Evolutionary conservation across 495 filamentous ascomycete genomes (phyloP).

Genomic region (Penicillium pulvis): DNA sequence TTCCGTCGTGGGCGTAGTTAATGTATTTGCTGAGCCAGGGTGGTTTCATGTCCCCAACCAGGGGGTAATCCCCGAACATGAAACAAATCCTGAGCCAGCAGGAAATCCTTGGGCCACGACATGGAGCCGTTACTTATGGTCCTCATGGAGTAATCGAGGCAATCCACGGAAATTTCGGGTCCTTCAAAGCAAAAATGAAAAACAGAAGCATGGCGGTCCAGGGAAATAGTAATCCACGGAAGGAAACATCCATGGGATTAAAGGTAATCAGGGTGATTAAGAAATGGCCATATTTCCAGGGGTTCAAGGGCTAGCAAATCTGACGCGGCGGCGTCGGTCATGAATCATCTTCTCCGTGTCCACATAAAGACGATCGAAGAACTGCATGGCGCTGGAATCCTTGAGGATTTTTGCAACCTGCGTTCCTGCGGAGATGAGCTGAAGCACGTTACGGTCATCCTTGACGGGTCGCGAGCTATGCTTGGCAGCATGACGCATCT

Average conservation of each 20-base stretch:
- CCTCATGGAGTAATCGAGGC: neutral
- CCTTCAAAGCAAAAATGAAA: slow-evolving; percentile 2
- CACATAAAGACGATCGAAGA: slow-evolving; percentile 70
- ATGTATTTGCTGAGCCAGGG: neutral
- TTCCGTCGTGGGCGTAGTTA: neutral
- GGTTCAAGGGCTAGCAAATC: slow-evolving; percentile 49
- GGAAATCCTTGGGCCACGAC: neutral
- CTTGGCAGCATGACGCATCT: slow-evolving; percentile 83
- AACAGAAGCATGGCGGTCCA: slow-evolving; percentile 7
- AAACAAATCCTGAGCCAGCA: slow-evolving; percentile 6
- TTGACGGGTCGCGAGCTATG: slow-evolving; percentile 81
- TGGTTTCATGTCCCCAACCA: neutral
- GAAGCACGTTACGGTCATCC: slow-evolving; percentile 86
- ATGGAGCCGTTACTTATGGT: neutral
- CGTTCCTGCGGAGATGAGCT: slow-evolving; percentile 81
- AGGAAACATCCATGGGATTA: slow-evolving; percentile 9
- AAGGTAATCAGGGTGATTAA: neutral
- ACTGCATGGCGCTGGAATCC: slow-evolving; percentile 79
- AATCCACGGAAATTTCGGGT: slow-evolving; percentile 6
- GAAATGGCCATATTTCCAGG: slow-evolving; percentile 12
- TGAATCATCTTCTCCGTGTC: slow-evolving; percentile 75
- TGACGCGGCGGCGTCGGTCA: slow-evolving; percentile 53
- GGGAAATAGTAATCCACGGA: slow-evolving; percentile 12
- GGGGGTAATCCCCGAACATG: neutral
- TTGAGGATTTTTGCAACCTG: slow-evolving; percentile 86